phyloP scores from a whole-genome alignment of 2,329 filamentous ascomycete genomes.

The Claviceps sp. region DNA sequence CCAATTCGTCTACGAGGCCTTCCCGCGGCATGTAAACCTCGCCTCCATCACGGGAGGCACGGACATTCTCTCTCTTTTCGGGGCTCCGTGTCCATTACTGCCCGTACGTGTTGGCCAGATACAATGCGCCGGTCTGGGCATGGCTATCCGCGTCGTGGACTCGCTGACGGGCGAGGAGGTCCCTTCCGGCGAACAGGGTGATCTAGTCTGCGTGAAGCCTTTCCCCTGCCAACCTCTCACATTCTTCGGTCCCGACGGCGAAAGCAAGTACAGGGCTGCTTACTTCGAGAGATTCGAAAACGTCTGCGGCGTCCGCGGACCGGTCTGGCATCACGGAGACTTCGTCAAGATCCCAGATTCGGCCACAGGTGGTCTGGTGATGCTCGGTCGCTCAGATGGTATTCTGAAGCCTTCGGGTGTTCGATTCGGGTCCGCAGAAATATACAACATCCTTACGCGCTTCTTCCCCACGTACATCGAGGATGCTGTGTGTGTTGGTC shows the following conservation, averaged over 20 bases:
- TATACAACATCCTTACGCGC: conserved; percentile 84
- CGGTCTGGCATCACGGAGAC: conserved; percentile 88
- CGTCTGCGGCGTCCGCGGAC: conserved; percentile 22
- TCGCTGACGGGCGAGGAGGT: conserved; percentile 41
- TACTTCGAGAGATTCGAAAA: conserved; percentile 76
- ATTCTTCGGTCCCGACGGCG: conserved; percentile 59
- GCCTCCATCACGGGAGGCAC: conserved; percentile 92
- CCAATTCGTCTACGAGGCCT: conserved; percentile 72
- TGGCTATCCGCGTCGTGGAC: conserved; percentile 56
- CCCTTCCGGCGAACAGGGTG: conserved; percentile 57
- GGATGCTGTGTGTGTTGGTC: conserved; percentile 78
- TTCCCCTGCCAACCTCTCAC: conserved; percentile 86
- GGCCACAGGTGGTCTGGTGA: conserved; percentile 63
- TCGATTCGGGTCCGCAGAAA: conserved; percentile 84
- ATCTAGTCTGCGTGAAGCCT: conserved; percentile 72
- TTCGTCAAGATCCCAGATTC: conserved; percentile 60
- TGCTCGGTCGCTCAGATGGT: conserved; percentile 87
- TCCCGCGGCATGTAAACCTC: conserved; percentile 69
- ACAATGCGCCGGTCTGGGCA: conserved; percentile 64
- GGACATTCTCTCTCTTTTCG: conserved; percentile 92
- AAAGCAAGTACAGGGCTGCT: conserved; percentile 63
- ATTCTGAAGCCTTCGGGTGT: conserved; percentile 88
- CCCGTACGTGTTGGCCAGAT: conserved; percentile 63
- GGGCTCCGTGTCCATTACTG: conserved; percentile 64
- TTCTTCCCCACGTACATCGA: conserved; percentile 68